Evolutionary conservation across 2,329 filamentous ascomycete species (phyloP).

Genomic region (Alternaria brassicae): DNA sequence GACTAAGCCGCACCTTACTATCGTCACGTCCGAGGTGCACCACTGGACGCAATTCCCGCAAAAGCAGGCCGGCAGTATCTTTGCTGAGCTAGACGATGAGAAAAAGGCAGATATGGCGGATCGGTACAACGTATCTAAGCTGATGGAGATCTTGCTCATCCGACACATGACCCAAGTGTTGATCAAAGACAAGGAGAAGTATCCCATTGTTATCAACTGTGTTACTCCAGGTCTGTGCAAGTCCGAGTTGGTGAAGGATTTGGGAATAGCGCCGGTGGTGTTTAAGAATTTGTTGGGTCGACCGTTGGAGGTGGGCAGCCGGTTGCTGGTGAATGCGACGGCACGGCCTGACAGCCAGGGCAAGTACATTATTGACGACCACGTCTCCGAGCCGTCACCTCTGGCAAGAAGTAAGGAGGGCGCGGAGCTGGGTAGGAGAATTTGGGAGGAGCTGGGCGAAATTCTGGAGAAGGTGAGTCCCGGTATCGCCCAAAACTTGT

Average conservation of each 20-base stretch:
- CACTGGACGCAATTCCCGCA: constrained; percentile 29
- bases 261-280: constrained; percentile 11
- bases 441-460: constrained; percentile 48
- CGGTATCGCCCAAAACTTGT: constrained; percentile 20
- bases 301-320: constrained; percentile 47
- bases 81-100: constrained; percentile 26
- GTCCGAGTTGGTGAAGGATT: constrained; percentile 15
- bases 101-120: constrained; percentile 14
- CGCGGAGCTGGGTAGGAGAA: constrained; percentile 35
- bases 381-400: constrained; percentile 29
- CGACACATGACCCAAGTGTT: constrained; percentile 23
- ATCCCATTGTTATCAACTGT: constrained; percentile 33
- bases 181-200: constrained; percentile 7
- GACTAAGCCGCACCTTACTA: constrained; percentile 18
- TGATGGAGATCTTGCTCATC: constrained; percentile 32
- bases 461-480: constrained; percentile 45
- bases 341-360: constrained; percentile 39
- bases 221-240: constrained; percentile 38
- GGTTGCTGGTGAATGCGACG: constrained; percentile 49
- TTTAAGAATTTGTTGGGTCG: constrained; percentile 34
- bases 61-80: constrained; percentile 22
- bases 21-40: constrained; percentile 39
- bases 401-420: constrained; percentile 46
- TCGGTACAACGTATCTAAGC: constrained; percentile 31
- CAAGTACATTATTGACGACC: constrained; percentile 45